Evolutionary conservation across 2,329 filamentous ascomycete species (phyloP), one percentile per base, ranked within the genome.

Genomic region (Colletotrichum tropicicola): DNA sequence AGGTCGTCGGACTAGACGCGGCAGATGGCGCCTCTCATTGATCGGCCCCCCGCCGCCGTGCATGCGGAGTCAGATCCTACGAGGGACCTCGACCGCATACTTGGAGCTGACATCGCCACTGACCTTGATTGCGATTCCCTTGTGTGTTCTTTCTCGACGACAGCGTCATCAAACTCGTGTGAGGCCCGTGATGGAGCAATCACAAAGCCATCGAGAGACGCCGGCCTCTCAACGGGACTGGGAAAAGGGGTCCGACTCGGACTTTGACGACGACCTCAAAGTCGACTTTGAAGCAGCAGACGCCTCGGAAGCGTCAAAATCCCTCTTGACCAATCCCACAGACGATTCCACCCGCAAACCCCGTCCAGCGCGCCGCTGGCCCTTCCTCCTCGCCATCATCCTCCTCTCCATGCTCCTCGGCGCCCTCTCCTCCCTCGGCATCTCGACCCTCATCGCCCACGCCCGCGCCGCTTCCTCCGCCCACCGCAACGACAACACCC

Each of bases 401-500:
- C 8, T 41, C 28, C 1, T 17, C 21, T 48, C 43, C 13, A 17
- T 44, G 13, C 27, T 62, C 19, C 10, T 65, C 37, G 43, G 57
- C 10, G 41, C 47, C 13, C 12, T 41, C 23, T 12, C 41, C 12
- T 52, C 55, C 13, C 17, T 53, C 7, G 35, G 30, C 35, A 13
- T 55, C 43, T 2, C 35, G 4, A 6, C 17, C 9, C 43, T 65
- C 48, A 12, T 35, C 19, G 7, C 45, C 23, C 25, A 8, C 47
- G 19, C 15, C 41, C 55, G n/a, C 39, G 9, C 45, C 37, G 4
- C 10, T 25, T 15, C 23, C 13, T 5, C 61, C 4, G 28, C 48
- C 32, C 27, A 54, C 62, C 49, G 62, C 5, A 65, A 65, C 37
- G 62, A 54, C 27, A 45, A 62, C 37, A 65, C 62, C 49, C 62